These are phyloP conservation scores for Postia placenta DNA, from an alignment of 768 basidiomycete genomes.

Conservation along the genomic window DNA sequence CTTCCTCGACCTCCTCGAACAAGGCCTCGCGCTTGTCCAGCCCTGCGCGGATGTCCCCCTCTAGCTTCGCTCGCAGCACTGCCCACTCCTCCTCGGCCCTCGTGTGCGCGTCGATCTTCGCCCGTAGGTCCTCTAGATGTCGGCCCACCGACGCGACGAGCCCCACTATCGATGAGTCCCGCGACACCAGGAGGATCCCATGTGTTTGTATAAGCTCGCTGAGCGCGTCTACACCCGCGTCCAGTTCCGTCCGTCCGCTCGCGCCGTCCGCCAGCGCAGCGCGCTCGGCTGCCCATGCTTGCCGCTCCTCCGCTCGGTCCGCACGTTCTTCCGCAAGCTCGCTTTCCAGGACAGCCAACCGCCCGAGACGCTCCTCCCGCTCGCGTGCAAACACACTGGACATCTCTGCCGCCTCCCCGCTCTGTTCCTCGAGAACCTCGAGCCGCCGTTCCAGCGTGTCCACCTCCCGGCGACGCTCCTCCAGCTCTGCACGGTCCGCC, in stretches of 20 bases:
- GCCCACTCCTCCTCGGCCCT: constrained; percentile 20
- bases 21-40: constrained; percentile 17
- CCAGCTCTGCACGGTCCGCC: constrained; percentile 38
- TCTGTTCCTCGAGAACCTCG: constrained; percentile 35
- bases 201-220: constrained; percentile 49
- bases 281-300: constrained; percentile 45
- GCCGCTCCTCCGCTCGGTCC: constrained; percentile 40
- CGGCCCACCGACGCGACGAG: constrained; percentile 21
- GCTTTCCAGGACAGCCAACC: constrained; percentile 33
- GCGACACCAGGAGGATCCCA: constrained; percentile 43
- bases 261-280: constrained; percentile 35
- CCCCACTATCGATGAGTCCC: constrained; percentile 19
- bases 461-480: constrained; percentile 25
- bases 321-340: constrained; percentile 35
- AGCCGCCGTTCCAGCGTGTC: constrained; percentile 36
- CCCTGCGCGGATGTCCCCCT: constrained; percentile 12
- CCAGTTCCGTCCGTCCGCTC: constrained; percentile 34
- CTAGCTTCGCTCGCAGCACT: constrained; percentile 12
- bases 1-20: constrained; percentile 15
- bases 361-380: constrained; percentile 24
- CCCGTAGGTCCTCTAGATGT: constrained; percentile 22
- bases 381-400: constrained; percentile 33
- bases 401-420: constrained; percentile 35
- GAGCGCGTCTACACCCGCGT: constrained; percentile 41
- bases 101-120: constrained; percentile 13